These are phyloP conservation scores for Tulasnella sp. DNA, from an alignment of 768 basidiomycete genomes.

Conservation along the genomic window DNA sequence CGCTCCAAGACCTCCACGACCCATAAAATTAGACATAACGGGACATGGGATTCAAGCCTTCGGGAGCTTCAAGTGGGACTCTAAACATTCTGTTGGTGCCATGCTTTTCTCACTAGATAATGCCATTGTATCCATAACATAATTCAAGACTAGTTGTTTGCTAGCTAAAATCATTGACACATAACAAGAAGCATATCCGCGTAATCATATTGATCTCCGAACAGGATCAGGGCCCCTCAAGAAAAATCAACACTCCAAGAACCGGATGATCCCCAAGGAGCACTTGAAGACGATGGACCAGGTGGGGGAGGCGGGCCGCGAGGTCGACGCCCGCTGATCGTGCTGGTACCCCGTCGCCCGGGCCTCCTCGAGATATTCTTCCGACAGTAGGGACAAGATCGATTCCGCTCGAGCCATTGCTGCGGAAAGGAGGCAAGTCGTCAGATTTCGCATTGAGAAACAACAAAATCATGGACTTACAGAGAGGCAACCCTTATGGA, in stretches of 20 bases:
- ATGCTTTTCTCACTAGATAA: not conserved
- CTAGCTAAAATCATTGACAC: not conserved
- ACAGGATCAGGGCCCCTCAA: not conserved
- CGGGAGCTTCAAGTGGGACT: not conserved
- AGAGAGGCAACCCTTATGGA: constrained; percentile 71
- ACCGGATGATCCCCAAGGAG: not conserved
- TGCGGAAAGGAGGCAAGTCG: constrained; percentile 36
- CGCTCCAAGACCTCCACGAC: not conserved
- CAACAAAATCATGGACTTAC: constrained; percentile 41
- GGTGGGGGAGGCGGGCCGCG: not conserved
- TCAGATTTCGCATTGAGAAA: not conserved
- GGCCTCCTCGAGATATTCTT: not conserved
- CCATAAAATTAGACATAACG: not conserved
- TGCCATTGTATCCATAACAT: not conserved
- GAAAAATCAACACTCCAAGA: not conserved
- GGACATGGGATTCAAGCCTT: not conserved
- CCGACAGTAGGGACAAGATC: constrained; percentile 79
- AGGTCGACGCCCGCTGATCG: not conserved
- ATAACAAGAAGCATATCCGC: not conserved
- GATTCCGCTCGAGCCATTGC: constrained; percentile 78
- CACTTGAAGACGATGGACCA: not conserved
- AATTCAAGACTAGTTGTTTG: not conserved
- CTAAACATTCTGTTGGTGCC: not conserved
- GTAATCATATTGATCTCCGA: not conserved
- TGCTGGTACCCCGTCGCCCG: not conserved